Base-by-base conservation (phyloP, 805 yeast species). In the Candida ulmi region DNA sequence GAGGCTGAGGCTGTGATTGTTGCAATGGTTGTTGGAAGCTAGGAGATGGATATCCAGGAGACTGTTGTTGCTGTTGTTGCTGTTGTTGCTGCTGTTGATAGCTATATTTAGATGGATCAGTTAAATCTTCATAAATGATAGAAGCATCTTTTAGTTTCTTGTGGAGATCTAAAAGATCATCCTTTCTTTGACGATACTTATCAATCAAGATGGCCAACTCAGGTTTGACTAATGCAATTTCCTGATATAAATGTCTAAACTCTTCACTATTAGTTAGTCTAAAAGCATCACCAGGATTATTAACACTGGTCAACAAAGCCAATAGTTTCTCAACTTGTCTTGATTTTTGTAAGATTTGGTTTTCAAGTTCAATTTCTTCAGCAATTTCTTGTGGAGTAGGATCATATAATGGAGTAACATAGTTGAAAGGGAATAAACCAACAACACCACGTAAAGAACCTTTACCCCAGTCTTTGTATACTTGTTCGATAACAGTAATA, bases 381-480 rank as follows among this genome's bases (percentile, higher is more conserved):
- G 63, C 61, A 5, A 82, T 44, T 46, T 88, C 90, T 36, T 72
- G 71, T 2, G 75, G 69, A 0, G 86, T 69, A 27, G 83, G 80
- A 34, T 79, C 83, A 1, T 80, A 74, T 5, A 88, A 65, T 2
- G 88, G 88, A 0, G 86, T 74, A 1, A 93, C 98, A 55, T 93
- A 91, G 58, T 91, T 91, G 42, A 86, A 72, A 0, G 99, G 99
- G 61, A 91, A 88, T 12, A 93, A 82, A 16, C 99, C 99, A 37
- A 79, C 70, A 39, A 72, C 73, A 1, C 96, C 96, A 39, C 75
- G 71, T 37, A 91, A 63, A 6, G 91, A 76, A 13, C 99, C 99
- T 48, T 87, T 74, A 83, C 96, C 86, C 99, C 99, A 91, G 55
- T 91, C 98, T 45, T 86, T 72, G 58, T 88, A 90, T 6, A 85